Evolutionary conservation across 345 rosid genomes (phyloP), one percentile per base, ranked within the genome.

Genomic region (Pelargonium nanum): DNA sequence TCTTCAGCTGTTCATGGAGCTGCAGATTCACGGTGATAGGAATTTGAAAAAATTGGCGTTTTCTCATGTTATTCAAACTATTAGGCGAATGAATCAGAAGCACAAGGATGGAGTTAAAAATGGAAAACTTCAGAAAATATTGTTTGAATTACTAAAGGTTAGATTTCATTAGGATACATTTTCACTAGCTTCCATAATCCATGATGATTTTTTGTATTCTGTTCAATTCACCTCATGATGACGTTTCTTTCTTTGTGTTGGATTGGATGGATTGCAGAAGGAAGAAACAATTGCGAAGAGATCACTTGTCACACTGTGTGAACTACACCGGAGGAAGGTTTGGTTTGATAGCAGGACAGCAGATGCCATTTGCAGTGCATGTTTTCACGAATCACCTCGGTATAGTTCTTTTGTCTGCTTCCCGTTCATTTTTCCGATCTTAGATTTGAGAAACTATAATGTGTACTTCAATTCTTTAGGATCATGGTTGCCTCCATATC

Each of bases 261-360:
- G 48, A 40, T 40, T 40, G 48, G 17, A 24, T 40, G 48, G 17
- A 24, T 72, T 87, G 97, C 81, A 75, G 80, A 97, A 85, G 59
- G 89, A 93, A 72, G 97, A 89, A 76, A 66, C 78, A 12, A 77
- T 70, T 66, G 92, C 96, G 4, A 93, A 79, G 76, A 84, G 96
- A 71, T 66, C 92, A 0, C 92, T 93, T 60, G 66, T 77, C 57
- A 84, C 88, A 0, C 68, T 93, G 10, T 84, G 96, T 26, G 95
- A 81, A 65, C 89, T 89, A 69, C 96, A 81, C 54, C 71, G 88
- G 61, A 85, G 81, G 72, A 87, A 83, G 75, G 85, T 86, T 22
- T 93, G 99, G 99, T 78, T 80, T 67, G 87, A 93, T 67, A 94
- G 87, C 13, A 86, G 94, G 78, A 87, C 96, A 24, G 87, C 96